phyloP scores from a whole-genome alignment of 176 grass and related monocot species.

The Olyra latifolia region DNA sequence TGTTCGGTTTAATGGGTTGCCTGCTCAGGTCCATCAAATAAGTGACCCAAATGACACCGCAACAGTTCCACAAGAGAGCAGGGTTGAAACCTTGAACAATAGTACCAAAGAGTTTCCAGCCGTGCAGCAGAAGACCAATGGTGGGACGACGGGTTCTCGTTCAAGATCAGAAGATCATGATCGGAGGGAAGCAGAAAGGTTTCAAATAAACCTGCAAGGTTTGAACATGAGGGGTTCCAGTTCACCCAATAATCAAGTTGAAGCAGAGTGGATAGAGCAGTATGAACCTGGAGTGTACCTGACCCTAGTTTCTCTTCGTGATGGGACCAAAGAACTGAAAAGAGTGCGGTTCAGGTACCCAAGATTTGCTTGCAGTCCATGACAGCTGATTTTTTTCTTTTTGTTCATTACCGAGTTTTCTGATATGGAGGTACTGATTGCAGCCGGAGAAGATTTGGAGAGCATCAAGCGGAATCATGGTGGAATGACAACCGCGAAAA shows the following conservation, averaged over 20 bases:
- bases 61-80: conserved; percentile 13
- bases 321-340: conserved; percentile 93
- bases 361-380: neutral
- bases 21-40: conserved; percentile 37
- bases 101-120: conserved; percentile 41
- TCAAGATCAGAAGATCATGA: conserved; percentile 57
- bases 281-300: conserved; percentile 94
- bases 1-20: conserved; percentile 33
- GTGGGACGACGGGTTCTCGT: conserved; percentile 25
- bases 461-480: conserved; percentile 89
- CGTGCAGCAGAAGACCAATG: conserved; percentile 26
- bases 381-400: neutral
- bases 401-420: neutral
- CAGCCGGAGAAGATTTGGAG: conserved; percentile 86
- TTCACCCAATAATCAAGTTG: conserved; percentile 55
- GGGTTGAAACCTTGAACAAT: conserved; percentile 10
- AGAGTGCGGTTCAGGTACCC: conserved; percentile 90
- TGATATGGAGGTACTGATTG: conserved; percentile 6
- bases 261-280: conserved; percentile 96
- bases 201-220: conserved; percentile 59
- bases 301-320: conserved; percentile 68
- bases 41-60: conserved; percentile 30
- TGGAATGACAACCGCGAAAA: conserved; percentile 88
- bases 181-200: conserved; percentile 56
- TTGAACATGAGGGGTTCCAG: conserved; percentile 35